Evolutionary conservation across 2,329 filamentous ascomycete species (phyloP).

Genomic region (Pestalotiopsis sp.): DNA sequence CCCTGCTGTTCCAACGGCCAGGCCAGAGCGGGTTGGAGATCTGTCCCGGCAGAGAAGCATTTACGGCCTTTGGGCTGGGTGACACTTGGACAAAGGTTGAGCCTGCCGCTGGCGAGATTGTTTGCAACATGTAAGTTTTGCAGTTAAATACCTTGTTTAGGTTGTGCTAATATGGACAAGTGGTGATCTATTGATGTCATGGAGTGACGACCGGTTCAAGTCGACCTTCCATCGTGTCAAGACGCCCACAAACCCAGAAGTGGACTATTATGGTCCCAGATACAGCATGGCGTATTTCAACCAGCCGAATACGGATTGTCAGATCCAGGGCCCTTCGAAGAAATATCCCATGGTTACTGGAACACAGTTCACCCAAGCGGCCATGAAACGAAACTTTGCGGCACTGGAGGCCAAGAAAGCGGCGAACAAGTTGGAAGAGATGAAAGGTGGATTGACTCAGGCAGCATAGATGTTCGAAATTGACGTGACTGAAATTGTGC

Average conservation of each 20-base stretch:
- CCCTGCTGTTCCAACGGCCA: slow-evolving; percentile 62
- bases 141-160: background rate
- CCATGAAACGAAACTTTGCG: slow-evolving; percentile 59
- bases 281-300: slow-evolving; percentile 71
- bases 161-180: slow-evolving; percentile 20
- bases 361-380: slow-evolving; percentile 59
- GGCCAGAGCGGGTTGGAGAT: slow-evolving; percentile 66
- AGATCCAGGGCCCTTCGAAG: slow-evolving; percentile 62
- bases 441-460: background rate
- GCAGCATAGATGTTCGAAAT: background rate
- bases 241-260: slow-evolving; percentile 55
- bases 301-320: slow-evolving; percentile 59
- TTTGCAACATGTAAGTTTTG: slow-evolving; percentile 58
- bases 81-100: slow-evolving; percentile 68
- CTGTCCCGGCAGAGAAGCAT: slow-evolving; percentile 63
- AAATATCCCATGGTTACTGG: slow-evolving; percentile 66
- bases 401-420: slow-evolving; percentile 52
- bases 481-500: background rate
- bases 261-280: slow-evolving; percentile 58
- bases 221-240: slow-evolving; percentile 67
- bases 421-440: slow-evolving; percentile 17
- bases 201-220: slow-evolving; percentile 70
- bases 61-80: slow-evolving; percentile 60
- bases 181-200: slow-evolving; percentile 67
- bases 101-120: slow-evolving; percentile 53